Conservation (phyloP, 257 asterid genomes). For the Petunia axillaris region DNA sequence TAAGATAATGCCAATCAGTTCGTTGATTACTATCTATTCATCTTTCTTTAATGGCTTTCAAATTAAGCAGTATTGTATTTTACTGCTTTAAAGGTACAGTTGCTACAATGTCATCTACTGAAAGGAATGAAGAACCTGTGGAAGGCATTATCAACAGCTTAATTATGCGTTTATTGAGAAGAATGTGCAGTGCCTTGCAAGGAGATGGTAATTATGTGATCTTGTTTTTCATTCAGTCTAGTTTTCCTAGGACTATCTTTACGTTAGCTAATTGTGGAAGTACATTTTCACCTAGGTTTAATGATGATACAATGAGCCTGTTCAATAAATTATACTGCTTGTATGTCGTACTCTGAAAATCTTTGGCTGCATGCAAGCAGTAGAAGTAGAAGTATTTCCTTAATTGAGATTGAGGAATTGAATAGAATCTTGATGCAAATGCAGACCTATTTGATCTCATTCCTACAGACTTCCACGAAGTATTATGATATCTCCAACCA, state of each 20-base stretch:
- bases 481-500: not conserved
- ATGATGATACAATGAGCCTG: not conserved
- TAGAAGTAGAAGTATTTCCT: not conserved
- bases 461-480: not conserved
- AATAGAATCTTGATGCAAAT: not conserved
- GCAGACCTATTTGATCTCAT: not conserved
- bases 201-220: conserved; percentile 61
- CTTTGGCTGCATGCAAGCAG: not conserved
- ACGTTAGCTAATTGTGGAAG: not conserved
- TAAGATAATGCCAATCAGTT: not conserved
- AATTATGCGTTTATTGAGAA: conserved; percentile 64
- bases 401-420: not conserved
- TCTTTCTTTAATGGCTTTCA: not conserved
- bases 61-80: not conserved
- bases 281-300: not conserved
- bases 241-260: not conserved
- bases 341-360: not conserved
- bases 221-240: conserved; percentile 20
- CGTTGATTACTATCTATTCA: not conserved
- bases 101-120: conserved; percentile 47
- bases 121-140: conserved; percentile 46
- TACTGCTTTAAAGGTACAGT: conserved; percentile 60
- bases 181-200: conserved; percentile 62
- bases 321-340: not conserved
- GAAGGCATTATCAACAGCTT: conserved; percentile 76